These are phyloP conservation scores for Petrea volubilis DNA, from an alignment of 257 asterid species.

Conservation along the genomic window DNA sequence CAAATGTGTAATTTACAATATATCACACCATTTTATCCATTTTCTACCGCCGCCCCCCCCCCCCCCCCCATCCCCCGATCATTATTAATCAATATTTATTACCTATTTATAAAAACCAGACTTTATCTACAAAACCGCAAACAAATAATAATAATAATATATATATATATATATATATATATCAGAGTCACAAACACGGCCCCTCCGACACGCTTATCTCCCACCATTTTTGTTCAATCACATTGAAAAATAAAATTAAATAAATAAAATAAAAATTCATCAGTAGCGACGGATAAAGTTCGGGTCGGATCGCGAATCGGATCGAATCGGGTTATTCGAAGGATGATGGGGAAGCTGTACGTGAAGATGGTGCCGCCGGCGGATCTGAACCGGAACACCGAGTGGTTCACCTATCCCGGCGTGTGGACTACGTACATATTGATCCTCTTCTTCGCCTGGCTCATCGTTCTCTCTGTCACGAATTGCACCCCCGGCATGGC, in stretches of 20 bases:
- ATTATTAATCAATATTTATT: no score
- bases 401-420: constrained; percentile 96
- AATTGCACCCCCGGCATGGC: constrained; percentile 91
- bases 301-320: constrained; percentile 7
- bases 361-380: constrained; percentile 80
- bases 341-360: constrained; percentile 67
- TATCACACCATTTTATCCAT: no score
- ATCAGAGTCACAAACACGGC: no score
- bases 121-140: no score
- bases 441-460: constrained; percentile 87
- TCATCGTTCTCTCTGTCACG: constrained; percentile 70
- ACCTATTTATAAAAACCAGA: no score
- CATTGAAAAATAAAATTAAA: no score
- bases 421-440: constrained; percentile 94
- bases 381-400: constrained; percentile 94
- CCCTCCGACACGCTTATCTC: constrained; percentile 2
- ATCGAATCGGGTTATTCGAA: background rate
- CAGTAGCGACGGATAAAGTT: constrained; percentile 12
- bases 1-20: no score
- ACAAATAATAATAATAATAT: no score
- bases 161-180: no score
- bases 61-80: no score
- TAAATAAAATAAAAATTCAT: no score
- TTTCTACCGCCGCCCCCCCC: no score
- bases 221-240: constrained; percentile 19